These are phyloP conservation scores for Alternaria infectoria DNA, from an alignment of 2,329 filamentous ascomycete genomes.

Conservation along the genomic window DNA sequence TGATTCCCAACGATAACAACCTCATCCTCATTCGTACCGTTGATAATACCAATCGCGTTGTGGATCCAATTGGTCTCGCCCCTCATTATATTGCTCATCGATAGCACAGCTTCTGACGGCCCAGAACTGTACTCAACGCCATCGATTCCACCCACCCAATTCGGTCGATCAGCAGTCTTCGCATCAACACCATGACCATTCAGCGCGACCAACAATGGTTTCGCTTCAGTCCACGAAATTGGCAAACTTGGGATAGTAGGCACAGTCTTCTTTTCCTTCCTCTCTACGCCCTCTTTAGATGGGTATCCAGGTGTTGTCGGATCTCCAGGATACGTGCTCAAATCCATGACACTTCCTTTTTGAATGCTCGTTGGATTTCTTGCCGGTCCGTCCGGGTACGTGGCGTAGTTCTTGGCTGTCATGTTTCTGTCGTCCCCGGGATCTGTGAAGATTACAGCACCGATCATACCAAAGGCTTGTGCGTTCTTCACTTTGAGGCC, in stretches of 20 bases:
- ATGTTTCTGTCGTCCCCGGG: conserved; percentile 49
- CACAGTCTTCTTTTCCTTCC: conserved; percentile 62
- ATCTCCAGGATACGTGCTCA: conserved; percentile 61
- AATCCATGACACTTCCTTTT: conserved; percentile 61
- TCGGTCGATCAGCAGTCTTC: conserved; percentile 41
- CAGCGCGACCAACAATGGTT: conserved; percentile 81
- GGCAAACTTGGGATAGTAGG: conserved; percentile 85
- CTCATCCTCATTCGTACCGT: conserved; percentile 65
- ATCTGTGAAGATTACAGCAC: conserved; percentile 53
- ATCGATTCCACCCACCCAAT: conserved; percentile 41
- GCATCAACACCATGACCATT: conserved; percentile 77
- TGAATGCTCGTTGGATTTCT: conserved; percentile 53
- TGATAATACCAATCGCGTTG: conserved; percentile 73
- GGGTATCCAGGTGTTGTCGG: conserved; percentile 66
- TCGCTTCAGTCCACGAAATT: conserved; percentile 79
- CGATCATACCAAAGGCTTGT: conserved; percentile 52
- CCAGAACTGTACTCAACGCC: conserved; percentile 41
- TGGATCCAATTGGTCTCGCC: conserved; percentile 79
- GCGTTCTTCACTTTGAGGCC: conserved; percentile 57
- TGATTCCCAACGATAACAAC: conserved; percentile 60
- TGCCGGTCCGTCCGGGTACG: conserved; percentile 27
- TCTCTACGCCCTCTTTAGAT: conserved; percentile 81
- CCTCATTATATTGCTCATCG: conserved; percentile 71
- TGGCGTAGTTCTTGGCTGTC: conserved; percentile 41
- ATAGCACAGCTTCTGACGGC: conserved; percentile 54